Evolutionary conservation across 1,284 basidiomycete species (phyloP).

Genomic region (Xerocomus amazonicus): DNA sequence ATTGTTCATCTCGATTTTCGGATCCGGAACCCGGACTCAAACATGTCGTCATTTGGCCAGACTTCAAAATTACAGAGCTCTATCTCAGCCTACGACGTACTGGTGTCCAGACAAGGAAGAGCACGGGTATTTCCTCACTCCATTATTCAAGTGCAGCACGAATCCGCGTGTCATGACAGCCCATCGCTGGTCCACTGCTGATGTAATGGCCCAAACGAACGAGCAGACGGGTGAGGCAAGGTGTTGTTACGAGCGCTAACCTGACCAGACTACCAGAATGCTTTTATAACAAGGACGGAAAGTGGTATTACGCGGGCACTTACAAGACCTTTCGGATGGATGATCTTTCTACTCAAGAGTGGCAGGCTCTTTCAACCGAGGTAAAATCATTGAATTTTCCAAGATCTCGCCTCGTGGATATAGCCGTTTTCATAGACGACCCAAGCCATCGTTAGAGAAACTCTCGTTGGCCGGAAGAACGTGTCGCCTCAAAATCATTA

Average conservation of each 20-base stretch:
- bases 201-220: constrained; percentile 53
- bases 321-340: constrained; percentile 64
- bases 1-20: constrained; percentile 1
- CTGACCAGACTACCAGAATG: constrained; percentile 49
- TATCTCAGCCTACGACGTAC: constrained; percentile 61
- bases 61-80: constrained; percentile 58
- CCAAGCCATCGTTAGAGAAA: constrained; percentile 64
- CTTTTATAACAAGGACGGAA: constrained; percentile 71
- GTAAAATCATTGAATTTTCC: constrained; percentile 33
- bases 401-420: constrained; percentile 7
- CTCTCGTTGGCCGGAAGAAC: constrained; percentile 64
- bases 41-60: constrained; percentile 34
- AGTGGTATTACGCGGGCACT: constrained; percentile 78
- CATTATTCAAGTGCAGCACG: constrained; percentile 69
- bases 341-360: constrained; percentile 62
- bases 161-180: constrained; percentile 69
- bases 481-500: constrained; percentile 72
- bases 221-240: constrained; percentile 54
- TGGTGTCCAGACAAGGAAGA: constrained; percentile 79
- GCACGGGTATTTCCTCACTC: constrained; percentile 70
- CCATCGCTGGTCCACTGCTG: constrained; percentile 62
- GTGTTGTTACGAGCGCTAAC: not conserved
- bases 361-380: constrained; percentile 61
- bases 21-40: not conserved
- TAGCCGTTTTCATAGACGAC: constrained; percentile 44